Percentiles rank a stretch among this genome's conserved stretches.
Evolutionary conservation across 2,329 filamentous ascomycete genomes (phyloP).

Genomic region (Talaromyces rugulosus): DNA sequence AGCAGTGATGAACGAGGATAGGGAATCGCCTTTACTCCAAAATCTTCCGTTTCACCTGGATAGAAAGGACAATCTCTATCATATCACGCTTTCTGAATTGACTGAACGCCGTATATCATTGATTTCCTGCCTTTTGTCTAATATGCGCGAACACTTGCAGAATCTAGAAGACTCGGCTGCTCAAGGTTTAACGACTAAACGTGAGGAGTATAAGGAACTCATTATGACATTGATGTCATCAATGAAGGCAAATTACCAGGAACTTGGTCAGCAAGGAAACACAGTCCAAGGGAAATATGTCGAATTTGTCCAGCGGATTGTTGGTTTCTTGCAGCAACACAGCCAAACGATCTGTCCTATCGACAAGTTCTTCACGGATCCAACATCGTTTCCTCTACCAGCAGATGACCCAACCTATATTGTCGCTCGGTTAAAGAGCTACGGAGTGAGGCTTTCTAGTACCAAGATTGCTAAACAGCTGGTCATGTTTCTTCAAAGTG

Average conservation of each 20-base stretch:
- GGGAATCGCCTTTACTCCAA: slow-evolving; percentile 45
- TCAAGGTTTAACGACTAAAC: slow-evolving; percentile 32
- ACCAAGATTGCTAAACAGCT: slow-evolving; percentile 51
- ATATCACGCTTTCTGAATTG: slow-evolving; percentile 51
- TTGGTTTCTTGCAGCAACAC: slow-evolving; percentile 59
- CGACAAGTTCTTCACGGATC: slow-evolving; percentile 58
- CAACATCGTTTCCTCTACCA: slow-evolving; percentile 57
- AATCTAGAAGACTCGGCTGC: slow-evolving; percentile 27
- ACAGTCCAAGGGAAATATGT: slow-evolving; percentile 52
- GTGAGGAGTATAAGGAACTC: slow-evolving; percentile 47
- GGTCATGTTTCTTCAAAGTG: slow-evolving; percentile 55
- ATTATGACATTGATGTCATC: slow-evolving; percentile 55
- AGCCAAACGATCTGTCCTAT: slow-evolving; percentile 52
- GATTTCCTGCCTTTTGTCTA: slow-evolving; percentile 54
- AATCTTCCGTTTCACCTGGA: slow-evolving; percentile 56
- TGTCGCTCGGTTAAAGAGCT: slow-evolving; percentile 57
- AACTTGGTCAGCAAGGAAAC: slow-evolving; percentile 39
- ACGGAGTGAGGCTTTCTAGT: slow-evolving; percentile 49
- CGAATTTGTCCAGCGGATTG: slow-evolving; percentile 57
- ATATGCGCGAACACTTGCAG: slow-evolving; percentile 53
- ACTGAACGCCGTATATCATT: slow-evolving; percentile 51
- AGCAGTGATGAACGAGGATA: slow-evolving; percentile 48
- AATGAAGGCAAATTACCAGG: slow-evolving; percentile 59
- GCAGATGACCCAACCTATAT: slow-evolving; percentile 59
- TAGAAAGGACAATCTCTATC: slow-evolving; percentile 32